Base-by-base conservation (phyloP, 352 stramenopile species). In the Phytopythium kandeliae region DNA sequence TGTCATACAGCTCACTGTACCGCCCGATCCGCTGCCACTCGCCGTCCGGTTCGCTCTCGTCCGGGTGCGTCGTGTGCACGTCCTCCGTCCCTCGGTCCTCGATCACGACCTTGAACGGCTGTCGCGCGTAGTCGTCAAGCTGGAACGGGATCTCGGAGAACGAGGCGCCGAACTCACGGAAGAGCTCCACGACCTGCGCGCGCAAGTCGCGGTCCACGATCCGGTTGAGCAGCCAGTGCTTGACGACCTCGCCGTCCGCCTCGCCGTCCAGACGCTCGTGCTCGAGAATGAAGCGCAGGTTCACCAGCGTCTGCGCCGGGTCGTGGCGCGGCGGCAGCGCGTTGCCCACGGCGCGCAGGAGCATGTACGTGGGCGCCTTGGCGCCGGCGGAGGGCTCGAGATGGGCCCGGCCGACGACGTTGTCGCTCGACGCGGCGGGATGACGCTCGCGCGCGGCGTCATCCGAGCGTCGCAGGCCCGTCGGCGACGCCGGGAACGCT, bases 171-270 rank as follows among this genome's bases (percentile, higher is more conserved):
- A 78, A 79, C 16, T 68, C 59, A 0, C 22, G 49, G 5, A 85
- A 47, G n/a, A 85, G 54, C 17, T 62, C 40, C 2, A 58, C 50
- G 41, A 82, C 54, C 31, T 75, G 50, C 17, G 15, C 31, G 11
- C 61, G 57, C 12, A 76, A 54, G 2, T 42, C 12, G 7, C 48
- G 37, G 31, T 79, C 58, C 17, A 66, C 43, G 51, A 85, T 63
- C 35, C 70, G 73, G 44, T 85, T 85, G 36, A 85, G 48, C 40
- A 85, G 63, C 70, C 67, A 85, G 51, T 80, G 65, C 10, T 60
- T 80, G 16, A 48, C 49, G 7, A 83, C 13, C 12, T 58, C 48
- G 21, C 47, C 47, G 4, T 34, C 17, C 21, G 17, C 24, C 4
- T 64, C 42, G 34, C 70, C 60, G 2, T 75, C 58, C 1, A 82